Percentiles rank a stretch among this genome's conserved stretches.
Conservation (phyloP, 2,329 filamentous ascomycete genomes). For the Fusarium fujikuroi region DNA sequence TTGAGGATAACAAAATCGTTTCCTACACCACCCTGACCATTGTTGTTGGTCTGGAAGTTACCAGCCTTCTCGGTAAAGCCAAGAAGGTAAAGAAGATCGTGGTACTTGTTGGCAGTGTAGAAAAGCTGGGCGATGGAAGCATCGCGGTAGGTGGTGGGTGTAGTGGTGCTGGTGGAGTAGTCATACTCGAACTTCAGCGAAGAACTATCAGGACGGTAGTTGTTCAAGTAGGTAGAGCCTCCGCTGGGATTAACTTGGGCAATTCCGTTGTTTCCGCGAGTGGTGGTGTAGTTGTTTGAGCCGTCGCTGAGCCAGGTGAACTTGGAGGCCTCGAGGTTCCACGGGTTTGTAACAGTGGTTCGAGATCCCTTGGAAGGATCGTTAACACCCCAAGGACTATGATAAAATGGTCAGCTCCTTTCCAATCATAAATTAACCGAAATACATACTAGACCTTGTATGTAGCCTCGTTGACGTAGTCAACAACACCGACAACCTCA, state of each 20-base stretch:
- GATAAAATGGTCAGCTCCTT: rapidly evolving
- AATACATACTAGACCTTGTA: slow-evolving; percentile 60
- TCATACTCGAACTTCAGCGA: slow-evolving; percentile 59
- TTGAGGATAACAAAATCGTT: slow-evolving; percentile 66
- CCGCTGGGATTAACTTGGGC: slow-evolving; percentile 60
- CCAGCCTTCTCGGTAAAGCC: slow-evolving; percentile 68
- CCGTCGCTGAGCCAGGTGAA: slow-evolving; percentile 66
- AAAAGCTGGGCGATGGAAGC: slow-evolving; percentile 69
- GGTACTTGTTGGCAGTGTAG: slow-evolving; percentile 69
- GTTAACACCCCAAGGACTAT: slow-evolving; percentile 61
- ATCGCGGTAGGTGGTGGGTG: slow-evolving; percentile 58
- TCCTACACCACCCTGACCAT: slow-evolving; percentile 61
- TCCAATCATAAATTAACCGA: rapidly evolving
- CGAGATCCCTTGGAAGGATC: slow-evolving; percentile 63
- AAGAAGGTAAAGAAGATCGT: slow-evolving; percentile 67
- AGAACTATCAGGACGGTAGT: slow-evolving; percentile 58
- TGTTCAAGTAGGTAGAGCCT: slow-evolving; percentile 47
- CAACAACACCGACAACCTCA: slow-evolving; percentile 63
- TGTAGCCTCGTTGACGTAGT: slow-evolving; percentile 66
- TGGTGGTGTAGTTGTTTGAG: slow-evolving; percentile 59
- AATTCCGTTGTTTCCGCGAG: slow-evolving; percentile 68
- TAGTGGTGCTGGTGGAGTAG: slow-evolving; percentile 50
- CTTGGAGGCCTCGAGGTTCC: slow-evolving; percentile 57
- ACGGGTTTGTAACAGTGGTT: slow-evolving; percentile 59
- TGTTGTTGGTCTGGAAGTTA: slow-evolving; percentile 70